Percentiles rank a stretch among this genome's conserved stretches.
Conservation (phyloP, 2,329 filamentous ascomycete species). For the Botrytis cinerea region DNA sequence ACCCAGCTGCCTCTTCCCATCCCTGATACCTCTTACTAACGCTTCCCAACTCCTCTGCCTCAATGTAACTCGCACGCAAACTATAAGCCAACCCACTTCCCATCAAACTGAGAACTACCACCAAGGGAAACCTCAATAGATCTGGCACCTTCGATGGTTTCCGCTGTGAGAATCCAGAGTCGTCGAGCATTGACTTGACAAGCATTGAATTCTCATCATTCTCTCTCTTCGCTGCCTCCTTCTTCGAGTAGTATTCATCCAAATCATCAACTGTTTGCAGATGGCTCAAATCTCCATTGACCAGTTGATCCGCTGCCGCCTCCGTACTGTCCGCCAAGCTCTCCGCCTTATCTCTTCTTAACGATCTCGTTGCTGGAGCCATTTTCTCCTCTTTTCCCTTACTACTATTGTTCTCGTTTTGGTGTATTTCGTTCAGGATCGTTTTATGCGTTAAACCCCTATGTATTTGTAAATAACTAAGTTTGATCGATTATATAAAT, state of each 20-base stretch:
- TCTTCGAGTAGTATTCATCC: not conserved
- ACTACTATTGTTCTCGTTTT: too few relatives aligned
- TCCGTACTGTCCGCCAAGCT: not conserved
- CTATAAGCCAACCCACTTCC: conserved; percentile 67
- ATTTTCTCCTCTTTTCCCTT: not conserved
- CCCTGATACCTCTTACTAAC: conserved; percentile 66
- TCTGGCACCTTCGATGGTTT: conserved; percentile 44
- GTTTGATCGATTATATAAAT: not conserved
- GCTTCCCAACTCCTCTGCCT: conserved; percentile 61
- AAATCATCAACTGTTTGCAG: not conserved
- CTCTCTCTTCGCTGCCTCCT: not conserved
- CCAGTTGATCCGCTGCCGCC: conserved; percentile 1
- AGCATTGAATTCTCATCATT: not conserved
- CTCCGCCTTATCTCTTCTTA: conserved; percentile 13
- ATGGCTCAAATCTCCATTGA: not conserved
- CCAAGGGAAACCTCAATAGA: conserved; percentile 54
- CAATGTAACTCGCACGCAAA: conserved; percentile 52
- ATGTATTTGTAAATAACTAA: not conserved
- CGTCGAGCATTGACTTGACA: not conserved
- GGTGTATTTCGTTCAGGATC: not conserved
- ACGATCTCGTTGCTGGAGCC: conserved; percentile 15
- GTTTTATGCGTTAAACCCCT: not conserved
- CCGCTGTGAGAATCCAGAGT: not conserved
- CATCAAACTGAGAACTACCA: conserved; percentile 57
- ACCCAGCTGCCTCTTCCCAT: conserved; percentile 59